Evolutionary conservation across 495 filamentous ascomycete species (phyloP).

Genomic region (Hyphodiscus hymeniophilus): DNA sequence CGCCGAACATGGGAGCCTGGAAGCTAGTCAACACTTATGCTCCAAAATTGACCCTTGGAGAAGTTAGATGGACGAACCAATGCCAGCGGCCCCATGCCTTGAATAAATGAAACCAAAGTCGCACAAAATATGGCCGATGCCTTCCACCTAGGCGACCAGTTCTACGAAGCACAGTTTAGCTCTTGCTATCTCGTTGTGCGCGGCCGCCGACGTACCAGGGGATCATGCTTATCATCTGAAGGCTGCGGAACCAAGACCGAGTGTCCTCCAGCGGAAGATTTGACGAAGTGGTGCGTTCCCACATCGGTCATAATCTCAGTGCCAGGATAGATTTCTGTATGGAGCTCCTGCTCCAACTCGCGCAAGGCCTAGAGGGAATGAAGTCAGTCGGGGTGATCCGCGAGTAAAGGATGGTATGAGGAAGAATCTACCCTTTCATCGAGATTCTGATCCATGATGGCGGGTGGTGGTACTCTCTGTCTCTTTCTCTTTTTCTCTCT

Average conservation of each 20-base stretch:
- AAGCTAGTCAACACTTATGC: not conserved
- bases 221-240: constrained; percentile 44
- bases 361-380: constrained; percentile 10
- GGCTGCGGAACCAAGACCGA: constrained; percentile 44
- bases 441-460: constrained; percentile 21
- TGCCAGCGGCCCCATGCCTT: constrained; percentile 18
- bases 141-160: constrained; percentile 24
- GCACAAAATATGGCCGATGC: constrained; percentile 15
- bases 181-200: constrained; percentile 40
- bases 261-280: constrained; percentile 24
- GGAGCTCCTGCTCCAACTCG: constrained; percentile 39
- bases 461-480: too few relatives aligned
- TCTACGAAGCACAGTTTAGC: constrained; percentile 32
- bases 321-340: constrained; percentile 49
- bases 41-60: not conserved
- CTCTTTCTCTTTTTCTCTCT: not conserved
- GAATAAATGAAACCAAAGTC: constrained; percentile 16
- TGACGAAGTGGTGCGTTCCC: constrained; percentile 53
- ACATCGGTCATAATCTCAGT: constrained; percentile 57
- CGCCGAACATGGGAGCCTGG: constrained; percentile 20
- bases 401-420: not conserved
- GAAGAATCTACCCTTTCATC: constrained; percentile 6
- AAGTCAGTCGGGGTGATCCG: constrained; percentile 1
- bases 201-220: constrained; percentile 48
- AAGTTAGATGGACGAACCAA: constrained; percentile 16